phyloP scores from a whole-genome alignment of 225 moss, liverwort and hornwort genomes.

The Asterella californica region DNA sequence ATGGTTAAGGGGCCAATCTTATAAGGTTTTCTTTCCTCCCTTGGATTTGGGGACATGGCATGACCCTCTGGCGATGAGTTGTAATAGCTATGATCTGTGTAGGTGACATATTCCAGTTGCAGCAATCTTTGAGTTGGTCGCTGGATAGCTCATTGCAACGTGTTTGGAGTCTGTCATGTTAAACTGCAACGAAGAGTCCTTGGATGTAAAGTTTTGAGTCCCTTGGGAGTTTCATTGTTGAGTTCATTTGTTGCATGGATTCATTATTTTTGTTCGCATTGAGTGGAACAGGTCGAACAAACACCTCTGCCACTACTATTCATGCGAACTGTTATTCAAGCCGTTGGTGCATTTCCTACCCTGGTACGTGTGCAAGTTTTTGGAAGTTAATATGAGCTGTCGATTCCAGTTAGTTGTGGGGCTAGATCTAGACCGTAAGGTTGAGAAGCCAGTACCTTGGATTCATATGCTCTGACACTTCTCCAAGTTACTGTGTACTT shows the following conservation, averaged over 20 bases:
- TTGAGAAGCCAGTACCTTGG: neutral
- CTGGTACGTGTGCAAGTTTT: conserved; percentile 47
- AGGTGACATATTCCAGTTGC: neutral
- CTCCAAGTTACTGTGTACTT: neutral
- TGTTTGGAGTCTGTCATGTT: neutral
- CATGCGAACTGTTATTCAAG: conserved; percentile 99
- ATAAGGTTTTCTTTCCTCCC: neutral
- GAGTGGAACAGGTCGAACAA: conserved; percentile 77
- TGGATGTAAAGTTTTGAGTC: neutral
- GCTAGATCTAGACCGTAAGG: neutral
- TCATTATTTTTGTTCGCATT: neutral
- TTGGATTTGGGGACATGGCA: neutral
- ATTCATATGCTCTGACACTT: neutral
- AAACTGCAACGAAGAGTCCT: neutral
- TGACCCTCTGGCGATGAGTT: neutral
- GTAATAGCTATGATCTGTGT: neutral
- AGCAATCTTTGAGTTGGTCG: neutral
- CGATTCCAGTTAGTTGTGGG: neutral
- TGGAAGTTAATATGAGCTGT: neutral
- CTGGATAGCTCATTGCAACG: neutral
- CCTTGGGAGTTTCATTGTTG: neutral
- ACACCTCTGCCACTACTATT: conserved; percentile 94
- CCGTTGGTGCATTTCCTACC: conserved; percentile 89
- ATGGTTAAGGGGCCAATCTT: neutral
- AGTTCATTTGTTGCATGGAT: neutral